These are phyloP conservation scores for Colletotrichum sp. DNA, from an alignment of 2,329 filamentous ascomycete genomes.

Conservation along the genomic window DNA sequence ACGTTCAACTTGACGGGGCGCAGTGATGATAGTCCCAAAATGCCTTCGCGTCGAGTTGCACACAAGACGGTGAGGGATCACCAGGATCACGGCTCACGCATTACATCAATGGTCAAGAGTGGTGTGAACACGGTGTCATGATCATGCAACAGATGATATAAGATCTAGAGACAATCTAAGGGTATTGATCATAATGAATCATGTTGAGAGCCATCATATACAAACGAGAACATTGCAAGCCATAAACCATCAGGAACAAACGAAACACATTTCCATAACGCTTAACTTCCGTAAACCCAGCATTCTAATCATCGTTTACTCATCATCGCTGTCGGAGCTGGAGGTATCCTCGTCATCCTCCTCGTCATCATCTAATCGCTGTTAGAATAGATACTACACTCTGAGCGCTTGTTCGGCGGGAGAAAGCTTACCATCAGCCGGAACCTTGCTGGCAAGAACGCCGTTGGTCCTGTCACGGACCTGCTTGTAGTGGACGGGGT, in stretches of 20 bases:
- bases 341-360: constrained; percentile 15
- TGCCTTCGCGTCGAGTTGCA: background rate
- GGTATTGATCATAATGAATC: constrained; percentile 20
- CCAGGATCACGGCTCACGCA: background rate
- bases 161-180: constrained; percentile 17
- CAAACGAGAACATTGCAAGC: background rate
- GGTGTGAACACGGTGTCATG: background rate
- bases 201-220: constrained; percentile 6
- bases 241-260: background rate
- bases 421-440: constrained; percentile 7
- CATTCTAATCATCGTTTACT: background rate
- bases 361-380: background rate
- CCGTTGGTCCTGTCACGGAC: background rate
- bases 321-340: constrained; percentile 19
- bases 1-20: accelerated
- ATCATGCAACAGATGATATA: background rate
- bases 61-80: background rate
- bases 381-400: background rate
- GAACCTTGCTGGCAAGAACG: constrained; percentile 3
- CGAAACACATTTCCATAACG: constrained; percentile 2
- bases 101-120: background rate
- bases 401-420: background rate
- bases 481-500: constrained; percentile 20
- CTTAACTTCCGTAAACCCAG: background rate
- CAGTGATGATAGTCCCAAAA: accelerated